Conservation (phyloP, 2,329 filamentous ascomycete genomes). For the Grosmannia serpens region DNA sequence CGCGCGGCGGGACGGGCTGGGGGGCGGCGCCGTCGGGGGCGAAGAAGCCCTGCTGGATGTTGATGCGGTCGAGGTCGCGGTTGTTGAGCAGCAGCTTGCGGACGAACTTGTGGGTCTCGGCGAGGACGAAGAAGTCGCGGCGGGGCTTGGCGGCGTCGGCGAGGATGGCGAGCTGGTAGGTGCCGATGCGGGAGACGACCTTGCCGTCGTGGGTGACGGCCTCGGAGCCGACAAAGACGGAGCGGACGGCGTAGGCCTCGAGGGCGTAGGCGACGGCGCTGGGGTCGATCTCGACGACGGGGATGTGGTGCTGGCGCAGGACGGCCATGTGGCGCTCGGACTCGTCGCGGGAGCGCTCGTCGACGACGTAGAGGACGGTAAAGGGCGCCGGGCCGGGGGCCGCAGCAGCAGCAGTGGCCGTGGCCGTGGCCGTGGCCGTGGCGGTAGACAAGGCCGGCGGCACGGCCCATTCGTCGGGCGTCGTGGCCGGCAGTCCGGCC, state of each 20-base stretch:
- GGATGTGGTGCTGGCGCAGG: constrained; percentile 62
- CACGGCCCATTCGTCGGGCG: not conserved
- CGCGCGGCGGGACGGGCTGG: constrained; percentile 17
- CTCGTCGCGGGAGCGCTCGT: constrained; percentile 41
- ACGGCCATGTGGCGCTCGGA: constrained; percentile 59
- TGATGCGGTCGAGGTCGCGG: constrained; percentile 50
- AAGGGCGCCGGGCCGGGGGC: constrained; percentile 38
- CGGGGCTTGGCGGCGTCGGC: constrained; percentile 47
- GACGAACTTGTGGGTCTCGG: constrained; percentile 95
- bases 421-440: no score
- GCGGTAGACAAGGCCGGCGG: not conserved
- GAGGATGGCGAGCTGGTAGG: constrained; percentile 73
- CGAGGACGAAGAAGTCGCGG: constrained; percentile 73
- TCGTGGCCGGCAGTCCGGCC: no score
- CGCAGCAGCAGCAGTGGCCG: not conserved
- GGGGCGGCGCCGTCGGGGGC: constrained; percentile 54
- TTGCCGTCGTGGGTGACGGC: constrained; percentile 91
- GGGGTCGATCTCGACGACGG: constrained; percentile 70
- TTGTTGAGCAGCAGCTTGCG: constrained; percentile 75
- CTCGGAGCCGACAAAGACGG: constrained; percentile 60
- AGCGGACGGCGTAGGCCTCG: constrained; percentile 50
- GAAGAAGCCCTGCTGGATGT: constrained; percentile 61
- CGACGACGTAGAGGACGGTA: constrained; percentile 68
- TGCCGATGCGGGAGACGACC: constrained; percentile 77
- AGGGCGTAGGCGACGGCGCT: constrained; percentile 71